Evolutionary conservation across 2,329 filamentous ascomycete genomes (phyloP), one percentile per base, ranked within the genome.

Genomic region (Sclerotinia trifoliorum): DNA sequence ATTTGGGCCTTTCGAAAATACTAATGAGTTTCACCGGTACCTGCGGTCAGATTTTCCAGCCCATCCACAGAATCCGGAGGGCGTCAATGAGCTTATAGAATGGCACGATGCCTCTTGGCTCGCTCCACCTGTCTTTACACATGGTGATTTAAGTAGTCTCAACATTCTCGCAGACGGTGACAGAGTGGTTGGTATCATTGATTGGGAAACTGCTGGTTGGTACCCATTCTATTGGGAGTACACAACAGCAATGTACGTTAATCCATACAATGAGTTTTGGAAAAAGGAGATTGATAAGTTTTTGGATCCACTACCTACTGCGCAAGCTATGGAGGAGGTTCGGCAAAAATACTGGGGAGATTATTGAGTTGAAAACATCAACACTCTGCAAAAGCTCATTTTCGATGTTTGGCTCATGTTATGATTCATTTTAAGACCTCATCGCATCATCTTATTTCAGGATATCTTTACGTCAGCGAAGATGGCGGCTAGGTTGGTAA

Each of bases 101-200:
- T 69, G 67, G 55, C 71, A 74, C 7, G 65, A 70, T 32, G 24
- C 42, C 0, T 26, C 52, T 52, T 73, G 62, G 67, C 63, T 67
- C 10, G 46, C 35, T n/a, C 32, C 2, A 56, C 54, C 65, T 17
- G 70, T 74, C 13, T 70, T 73, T 76, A 80, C 70, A 1, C 83
- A 86, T 75, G 80, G 80, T 3, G 84, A 87, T 73, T 76, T 87
- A 15, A 78, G 77, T 13, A 78, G 78, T 3, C 71, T 80, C 3
- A 85, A 84, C 66, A 82, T 85, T 42, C 68, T 84, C 4, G 75
- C 79, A 2, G 70, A 74, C 2, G 79, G 78, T 3, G 79, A 79
- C 21, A 74, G 78, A 10, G 75, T 83, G 21, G 76, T 76, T 54
- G 82, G 78, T 3, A 78, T 82, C 24, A 75, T 82, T 64, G 79